Evolutionary conservation across 2,329 filamentous ascomycete genomes (phyloP), one percentile per base, ranked within the genome.

Genomic region (Calonectria henricotiae): DNA sequence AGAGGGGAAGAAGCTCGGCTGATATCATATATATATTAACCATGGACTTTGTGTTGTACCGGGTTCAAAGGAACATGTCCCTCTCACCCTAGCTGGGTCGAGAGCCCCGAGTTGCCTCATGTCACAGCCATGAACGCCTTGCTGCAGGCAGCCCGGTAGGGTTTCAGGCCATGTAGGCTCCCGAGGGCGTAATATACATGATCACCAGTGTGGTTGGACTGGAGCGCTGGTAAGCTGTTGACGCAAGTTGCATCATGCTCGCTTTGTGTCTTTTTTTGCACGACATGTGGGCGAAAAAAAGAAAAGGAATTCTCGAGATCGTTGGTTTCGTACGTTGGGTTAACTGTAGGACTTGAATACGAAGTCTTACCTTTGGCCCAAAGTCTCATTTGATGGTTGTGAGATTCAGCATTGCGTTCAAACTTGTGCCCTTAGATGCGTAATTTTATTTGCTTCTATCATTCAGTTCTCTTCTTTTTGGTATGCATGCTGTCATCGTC

Each of bases 111-210:
- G 51, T 37, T 25, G 32, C 27, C 51, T 37, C 51, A 55, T 55
- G 30, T 0, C 32, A 55, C 51, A 41, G 7, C 23, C 55, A 20
- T 51, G 37, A 39, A 58, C 25, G 49, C 47, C 46, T 58, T 65
- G 20, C 37, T 55, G 62, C 62, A 55, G 30, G 51, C 37, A 51
- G 37, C 49, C 62, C 23, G 37, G 62, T 17, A 39, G 25, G 39
- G 47, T 65, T 65, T 65, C 37, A 32, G 37, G 9, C 11, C 27
- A 55, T 65, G 62, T 58, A 23, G 62, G 20, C 25, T 25, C 49
- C 47, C 46, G 62, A 44, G 25, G 32, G 39, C 25, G 41, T 17
- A 20, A 58, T 46, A 49, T 46, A 46, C 20, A 20, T 41, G 23
- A 12, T 32, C 61, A 15, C 17, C 37, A 23, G 55, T 43, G 20